Evolutionary conservation across 2,329 filamentous ascomycete genomes (phyloP).

Genomic region (Nothophoma quercina): DNA sequence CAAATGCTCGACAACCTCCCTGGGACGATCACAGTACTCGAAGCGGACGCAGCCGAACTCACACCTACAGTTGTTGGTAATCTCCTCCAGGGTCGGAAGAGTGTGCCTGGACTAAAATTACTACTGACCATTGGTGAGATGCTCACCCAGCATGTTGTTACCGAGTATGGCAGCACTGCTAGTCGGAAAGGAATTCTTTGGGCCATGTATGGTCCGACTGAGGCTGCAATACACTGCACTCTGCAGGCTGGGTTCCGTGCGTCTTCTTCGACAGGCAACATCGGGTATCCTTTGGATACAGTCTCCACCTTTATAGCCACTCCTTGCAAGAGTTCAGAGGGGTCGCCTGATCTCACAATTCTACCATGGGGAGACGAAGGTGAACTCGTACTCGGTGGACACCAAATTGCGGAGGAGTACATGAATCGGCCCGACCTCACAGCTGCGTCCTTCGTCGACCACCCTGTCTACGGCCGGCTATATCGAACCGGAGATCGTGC

Average conservation of each 20-base stretch:
- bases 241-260: slow-evolving; percentile 69
- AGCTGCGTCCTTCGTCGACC: slow-evolving; percentile 71
- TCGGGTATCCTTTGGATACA: slow-evolving; percentile 80
- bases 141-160: slow-evolving; percentile 78
- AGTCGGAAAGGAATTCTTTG: slow-evolving; percentile 72
- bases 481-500: slow-evolving; percentile 91
- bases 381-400: slow-evolving; percentile 82
- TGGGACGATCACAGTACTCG: slow-evolving; percentile 67
- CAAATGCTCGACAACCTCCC: slow-evolving; percentile 79
- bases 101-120: slow-evolving; percentile 72
- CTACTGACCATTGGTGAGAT: slow-evolving; percentile 92
- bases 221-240: slow-evolving; percentile 90
- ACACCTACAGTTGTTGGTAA: slow-evolving; percentile 88
- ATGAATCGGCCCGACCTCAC: slow-evolving; percentile 83
- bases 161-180: slow-evolving; percentile 74
- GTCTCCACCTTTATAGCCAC: slow-evolving; percentile 78
- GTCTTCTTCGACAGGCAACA: slow-evolving; percentile 68
- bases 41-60: slow-evolving; percentile 84
- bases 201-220: slow-evolving; percentile 95
- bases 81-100: slow-evolving; percentile 71
- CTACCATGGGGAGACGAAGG: slow-evolving; percentile 73
- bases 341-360: slow-evolving; percentile 55
- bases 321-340: slow-evolving; percentile 42
- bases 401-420: slow-evolving; percentile 81
- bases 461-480: slow-evolving; percentile 69